Percentiles rank a stretch among this genome's conserved stretches.
phyloP scores from a whole-genome alignment of 2,329 filamentous ascomycete species.

The Aureobasidium pullulans region DNA sequence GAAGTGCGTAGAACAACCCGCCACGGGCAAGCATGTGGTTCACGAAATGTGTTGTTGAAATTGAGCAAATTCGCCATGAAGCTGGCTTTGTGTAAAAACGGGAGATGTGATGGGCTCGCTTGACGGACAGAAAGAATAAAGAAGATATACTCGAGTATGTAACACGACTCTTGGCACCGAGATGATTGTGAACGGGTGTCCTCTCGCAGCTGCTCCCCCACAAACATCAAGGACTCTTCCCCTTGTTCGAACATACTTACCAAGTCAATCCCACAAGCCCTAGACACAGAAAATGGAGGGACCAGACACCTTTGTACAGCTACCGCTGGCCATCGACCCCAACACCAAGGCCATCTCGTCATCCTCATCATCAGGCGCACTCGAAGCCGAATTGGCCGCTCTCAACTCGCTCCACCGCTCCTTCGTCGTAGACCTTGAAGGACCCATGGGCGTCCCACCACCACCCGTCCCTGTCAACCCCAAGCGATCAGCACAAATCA shows the following conservation, averaged over 20 bases:
- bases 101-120: too few relatives aligned
- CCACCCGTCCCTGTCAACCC: constrained; percentile 87
- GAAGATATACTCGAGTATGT: too few relatives aligned
- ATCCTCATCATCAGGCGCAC: constrained; percentile 31
- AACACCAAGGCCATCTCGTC: constrained; percentile 64
- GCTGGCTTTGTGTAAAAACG: too few relatives aligned
- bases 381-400: constrained; percentile 48
- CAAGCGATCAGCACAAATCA: constrained; percentile 79
- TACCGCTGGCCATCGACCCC: constrained; percentile 77
- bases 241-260: background rate
- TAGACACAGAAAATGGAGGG: constrained; percentile 19
- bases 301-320: constrained; percentile 66
- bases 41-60: too few relatives aligned
- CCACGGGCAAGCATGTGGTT: too few relatives aligned
- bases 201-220: background rate
- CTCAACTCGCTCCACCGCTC: constrained; percentile 74
- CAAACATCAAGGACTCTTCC: background rate
- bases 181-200: background rate
- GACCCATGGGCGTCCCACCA: constrained; percentile 63
- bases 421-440: constrained; percentile 53
- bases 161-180: background rate
- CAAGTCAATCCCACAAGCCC: constrained; percentile 30
- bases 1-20: too few relatives aligned
- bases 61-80: too few relatives aligned
- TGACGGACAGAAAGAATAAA: too few relatives aligned